Base-by-base conservation (phyloP, 1,284 basidiomycete genomes). In the Amylostereum areolatum region DNA sequence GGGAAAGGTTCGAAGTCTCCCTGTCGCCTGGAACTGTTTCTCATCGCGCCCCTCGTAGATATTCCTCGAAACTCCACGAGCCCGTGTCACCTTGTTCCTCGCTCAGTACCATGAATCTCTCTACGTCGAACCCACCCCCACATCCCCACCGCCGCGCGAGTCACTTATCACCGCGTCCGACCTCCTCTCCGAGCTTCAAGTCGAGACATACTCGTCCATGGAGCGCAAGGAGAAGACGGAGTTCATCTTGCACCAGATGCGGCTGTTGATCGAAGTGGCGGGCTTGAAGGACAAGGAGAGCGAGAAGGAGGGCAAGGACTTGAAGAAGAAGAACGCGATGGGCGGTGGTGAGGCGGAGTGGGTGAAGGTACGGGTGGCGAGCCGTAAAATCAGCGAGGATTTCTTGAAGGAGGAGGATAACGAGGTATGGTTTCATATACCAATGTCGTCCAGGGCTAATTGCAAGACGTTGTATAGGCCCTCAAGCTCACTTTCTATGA, bases 141-240 rank as follows among this genome's bases (percentile, higher is more conserved):
- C 72, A 35, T 58, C 78, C 4, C 65, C 77, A 8, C 62, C 74
- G 5, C 60, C 71, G 40, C 82, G 81, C 62, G 79, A 90, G 57
- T 80, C 85, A 47, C 68, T 92, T 36, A 81, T 88, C 58, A 85
- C 81, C 0, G 90, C 92, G 1, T 95, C 92, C 0, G 94, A 97
- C 56, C 73, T 97, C 31, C 77, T 99, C 54, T 89, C 89, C 46
- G 97, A 99, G 49, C 82, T 99, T 1, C 94, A 97, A 70, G 95
- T 99, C 41, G 97, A 99, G 71, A 99, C 97, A 2, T 99, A 98
- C 64, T 97, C 94, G 27, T 93, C 90, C 10, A 98, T 99, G 96
- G 92, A 97, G 58, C 84, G 95, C 55, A 74, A 91, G 59, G 97
- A 99, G 69, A 99, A 99, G 77, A 97, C 92, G 8, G 93, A 98